A percentile compares a stretch with the other conserved stretches of the same genome.
Evolutionary conservation across 352 stramenopile genomes (phyloP).

Genomic region (Phytophthora pistaciae): DNA sequence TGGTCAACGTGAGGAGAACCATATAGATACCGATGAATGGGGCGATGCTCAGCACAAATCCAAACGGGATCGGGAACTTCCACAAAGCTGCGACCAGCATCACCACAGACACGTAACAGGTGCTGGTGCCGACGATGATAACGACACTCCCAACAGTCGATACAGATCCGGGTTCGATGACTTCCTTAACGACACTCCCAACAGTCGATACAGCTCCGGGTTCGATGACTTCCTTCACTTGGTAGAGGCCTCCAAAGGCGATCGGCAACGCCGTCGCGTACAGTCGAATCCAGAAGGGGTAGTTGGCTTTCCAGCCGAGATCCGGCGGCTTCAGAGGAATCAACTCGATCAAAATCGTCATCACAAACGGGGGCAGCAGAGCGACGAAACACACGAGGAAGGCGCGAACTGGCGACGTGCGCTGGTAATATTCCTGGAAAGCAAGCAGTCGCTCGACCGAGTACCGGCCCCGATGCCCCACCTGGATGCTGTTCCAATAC

Average conservation of each 20-base stretch:
- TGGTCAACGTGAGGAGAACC: slow-evolving; percentile 1
- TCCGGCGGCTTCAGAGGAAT: slow-evolving; percentile 29
- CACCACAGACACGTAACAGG: not conserved
- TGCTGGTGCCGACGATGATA: not conserved
- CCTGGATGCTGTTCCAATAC: slow-evolving; percentile 12
- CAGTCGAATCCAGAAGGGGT: slow-evolving; percentile 14
- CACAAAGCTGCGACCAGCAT: slow-evolving; percentile 10
- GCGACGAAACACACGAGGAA: slow-evolving; percentile 8
- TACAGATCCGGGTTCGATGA: slow-evolving; percentile 13
- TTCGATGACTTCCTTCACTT: slow-evolving; percentile 16
- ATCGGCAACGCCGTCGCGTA: slow-evolving; percentile 14
- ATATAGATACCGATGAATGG: slow-evolving; percentile 18
- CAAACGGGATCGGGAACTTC: slow-evolving; percentile 32
- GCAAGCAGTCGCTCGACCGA: slow-evolving; percentile 18
- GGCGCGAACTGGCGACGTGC: slow-evolving; percentile 3
- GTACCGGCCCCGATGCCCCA: slow-evolving; percentile 18
- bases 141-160: not conserved
- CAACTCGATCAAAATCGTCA: slow-evolving; percentile 21
- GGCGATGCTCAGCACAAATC: not conserved
- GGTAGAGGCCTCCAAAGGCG: slow-evolving; percentile 10
- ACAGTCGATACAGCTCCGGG: slow-evolving; percentile 3
- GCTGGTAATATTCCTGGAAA: slow-evolving; percentile 17
- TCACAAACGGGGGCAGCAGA: slow-evolving; percentile 15
- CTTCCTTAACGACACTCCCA: slow-evolving; percentile 1
- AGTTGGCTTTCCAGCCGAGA: slow-evolving; percentile 28